phyloP scores from a whole-genome alignment of 805 yeast genomes.

The Yarrowia hollandica region DNA sequence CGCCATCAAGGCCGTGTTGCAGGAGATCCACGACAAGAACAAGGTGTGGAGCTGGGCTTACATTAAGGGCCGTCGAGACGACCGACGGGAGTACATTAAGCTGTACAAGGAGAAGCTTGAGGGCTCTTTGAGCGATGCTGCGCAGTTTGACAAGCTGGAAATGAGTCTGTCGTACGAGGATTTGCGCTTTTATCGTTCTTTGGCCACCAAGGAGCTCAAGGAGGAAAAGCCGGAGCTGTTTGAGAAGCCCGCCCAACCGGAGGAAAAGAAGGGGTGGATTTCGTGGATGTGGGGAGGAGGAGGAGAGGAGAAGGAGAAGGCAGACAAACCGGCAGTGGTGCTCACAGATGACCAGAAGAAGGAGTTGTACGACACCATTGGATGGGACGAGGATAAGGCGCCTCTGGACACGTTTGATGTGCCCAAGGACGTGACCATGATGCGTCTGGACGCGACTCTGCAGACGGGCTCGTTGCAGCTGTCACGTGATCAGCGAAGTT shows the following conservation, averaged over 20 bases:
- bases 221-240: constrained; percentile 47
- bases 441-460: constrained; percentile 66
- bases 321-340: constrained; percentile 45
- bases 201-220: constrained; percentile 67
- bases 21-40: constrained; percentile 79
- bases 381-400: constrained; percentile 71
- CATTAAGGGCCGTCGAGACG: constrained; percentile 68
- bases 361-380: constrained; percentile 91
- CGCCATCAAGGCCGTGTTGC: constrained; percentile 70
- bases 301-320: constrained; percentile 26
- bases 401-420: constrained; percentile 46
- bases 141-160: constrained; percentile 56
- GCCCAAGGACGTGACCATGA: constrained; percentile 71
- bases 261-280: constrained; percentile 34
- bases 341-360: constrained; percentile 85
- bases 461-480: constrained; percentile 77
- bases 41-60: constrained; percentile 88
- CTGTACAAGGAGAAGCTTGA: constrained; percentile 67
- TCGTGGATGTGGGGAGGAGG: constrained; percentile 40
- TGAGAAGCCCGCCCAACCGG: constrained; percentile 13
- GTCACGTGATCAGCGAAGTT: constrained; percentile 37
- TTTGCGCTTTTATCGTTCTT: constrained; percentile 77
- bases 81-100: constrained; percentile 63
- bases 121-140: constrained; percentile 35
- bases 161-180: constrained; percentile 67